Evolutionary conservation across 192 early-diverging fungal genomes (phyloP).

Genomic region (Backusella mclennaniae): DNA sequence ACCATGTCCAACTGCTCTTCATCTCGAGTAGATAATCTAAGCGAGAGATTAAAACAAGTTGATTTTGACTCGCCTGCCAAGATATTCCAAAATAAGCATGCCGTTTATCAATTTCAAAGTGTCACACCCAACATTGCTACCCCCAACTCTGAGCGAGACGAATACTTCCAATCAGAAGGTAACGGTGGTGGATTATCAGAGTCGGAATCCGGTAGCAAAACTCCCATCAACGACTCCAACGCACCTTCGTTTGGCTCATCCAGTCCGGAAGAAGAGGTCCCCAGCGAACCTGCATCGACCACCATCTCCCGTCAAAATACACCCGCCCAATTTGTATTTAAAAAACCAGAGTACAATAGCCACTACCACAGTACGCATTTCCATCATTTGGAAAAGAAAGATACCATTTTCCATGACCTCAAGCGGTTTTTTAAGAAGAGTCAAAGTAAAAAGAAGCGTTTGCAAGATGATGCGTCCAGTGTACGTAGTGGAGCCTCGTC

Average conservation of each 20-base stretch:
- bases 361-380: constrained; percentile 39
- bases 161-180: constrained; percentile 4
- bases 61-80: constrained; percentile 35
- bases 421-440: constrained; percentile 47
- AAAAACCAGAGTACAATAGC: constrained; percentile 38
- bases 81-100: constrained; percentile 23
- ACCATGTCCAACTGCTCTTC: background rate
- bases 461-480: background rate
- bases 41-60: constrained; percentile 16
- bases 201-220: background rate
- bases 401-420: constrained; percentile 46
- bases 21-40: background rate
- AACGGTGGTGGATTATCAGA: background rate
- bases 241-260: constrained; percentile 24
- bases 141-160: background rate
- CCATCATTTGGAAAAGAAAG: constrained; percentile 38
- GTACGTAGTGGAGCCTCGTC: background rate
- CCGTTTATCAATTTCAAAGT: constrained; percentile 29
- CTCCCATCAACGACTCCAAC: constrained; percentile 1
- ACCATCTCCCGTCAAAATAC: constrained; percentile 20
- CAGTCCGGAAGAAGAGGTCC: constrained; percentile 13
- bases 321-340: constrained; percentile 40
- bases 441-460: constrained; percentile 8
- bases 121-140: constrained; percentile 24
- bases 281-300: background rate